Evolutionary conservation across 352 stramenopile genomes (phyloP).

Genomic region (Globisporangium emineosum): DNA sequence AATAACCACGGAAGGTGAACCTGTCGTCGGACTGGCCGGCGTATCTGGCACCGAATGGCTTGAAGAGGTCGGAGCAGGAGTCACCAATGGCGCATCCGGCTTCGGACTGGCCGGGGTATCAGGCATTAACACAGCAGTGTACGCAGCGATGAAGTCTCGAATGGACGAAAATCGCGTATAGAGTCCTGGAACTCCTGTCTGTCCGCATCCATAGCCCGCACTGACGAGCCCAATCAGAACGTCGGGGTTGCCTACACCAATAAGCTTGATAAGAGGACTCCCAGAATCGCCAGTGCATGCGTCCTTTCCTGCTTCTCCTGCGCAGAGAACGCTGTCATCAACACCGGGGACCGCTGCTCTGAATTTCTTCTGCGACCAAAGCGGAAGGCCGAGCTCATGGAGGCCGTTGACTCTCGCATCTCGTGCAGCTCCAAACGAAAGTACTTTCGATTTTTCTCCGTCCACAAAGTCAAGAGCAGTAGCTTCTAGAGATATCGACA

Average conservation of each 20-base stretch:
- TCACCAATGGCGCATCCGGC: no score
- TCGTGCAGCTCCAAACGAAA: background rate
- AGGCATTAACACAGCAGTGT: no score
- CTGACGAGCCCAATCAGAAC: conserved; percentile 12
- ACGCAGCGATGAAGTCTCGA: conserved; percentile 3
- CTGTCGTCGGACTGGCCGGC: no score
- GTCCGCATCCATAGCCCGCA: conserved; percentile 13
- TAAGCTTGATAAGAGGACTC: conserved; percentile 19
- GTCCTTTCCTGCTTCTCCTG: conserved; percentile 13
- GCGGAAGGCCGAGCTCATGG: conserved; percentile 6
- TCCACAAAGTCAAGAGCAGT: conserved; percentile 10
- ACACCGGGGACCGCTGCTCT: conserved; percentile 2
- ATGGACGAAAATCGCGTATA: conserved; percentile 15
- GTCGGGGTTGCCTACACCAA: no score
- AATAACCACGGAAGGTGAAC: no score
- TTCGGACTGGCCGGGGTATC: no score
- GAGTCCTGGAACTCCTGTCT: conserved; percentile 5
- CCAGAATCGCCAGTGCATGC: conserved; percentile 23
- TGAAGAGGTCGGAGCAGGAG: no score
- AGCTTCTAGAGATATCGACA: conserved; percentile 9
- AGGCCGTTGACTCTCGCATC: background rate
- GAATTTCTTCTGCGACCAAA: conserved; percentile 13
- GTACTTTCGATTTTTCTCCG: background rate
- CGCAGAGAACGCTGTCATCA: conserved; percentile 19
- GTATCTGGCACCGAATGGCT: no score